Base-by-base conservation (phyloP, 139 green algal genomes). In the Astrephomene gubernaculifera region DNA sequence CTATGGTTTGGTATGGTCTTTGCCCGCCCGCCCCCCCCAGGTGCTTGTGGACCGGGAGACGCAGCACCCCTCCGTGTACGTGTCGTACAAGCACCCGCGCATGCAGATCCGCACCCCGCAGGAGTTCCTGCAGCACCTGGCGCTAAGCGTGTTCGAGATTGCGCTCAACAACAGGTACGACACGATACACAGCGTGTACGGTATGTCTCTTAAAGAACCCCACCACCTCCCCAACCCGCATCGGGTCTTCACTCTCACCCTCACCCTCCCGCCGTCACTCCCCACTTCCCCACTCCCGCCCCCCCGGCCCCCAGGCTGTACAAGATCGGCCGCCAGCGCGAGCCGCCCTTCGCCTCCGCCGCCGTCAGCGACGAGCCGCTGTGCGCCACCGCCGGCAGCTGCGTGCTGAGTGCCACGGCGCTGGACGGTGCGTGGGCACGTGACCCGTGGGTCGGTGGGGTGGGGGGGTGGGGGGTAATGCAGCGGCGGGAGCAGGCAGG, bases 281-380 rank as follows among this genome's bases (percentile, higher is more conserved):
- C 29, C 44, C 27, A 7, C 43, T 7, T 2, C 44, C 68, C 68
- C 27, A 24, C 68, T 36, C 22, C 19, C 39, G 39, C 68, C 22
- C 38, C 27, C 65, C 65, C 29, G 33, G 29, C 39, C 4, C 29
- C 8, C 73, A 74, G 96, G 52, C 87, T 98, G 67, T 97, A 94
- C 84, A 94, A 94, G 82, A 75, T 98, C 5, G 92, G 79, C 73
- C 82, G 95, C 2, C 79, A 85, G 69, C 44, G 24, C 3, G 73
- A 94, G 29, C 94, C 94, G 29, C 94, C 95, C 25, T 96, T 97
- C 79, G 96, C 94, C 65, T 79, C 41, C 19, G 93, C 89, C 10
- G 39, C 75, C 39, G 85, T 90, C 29, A 33, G 31, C 22, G 83
- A 93, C 2, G 92, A 95, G 83, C 71, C 83, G 14, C 76, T 92